Base-by-base conservation (phyloP, 2,329 filamentous ascomycete species). In the Boeremia exigua region DNA sequence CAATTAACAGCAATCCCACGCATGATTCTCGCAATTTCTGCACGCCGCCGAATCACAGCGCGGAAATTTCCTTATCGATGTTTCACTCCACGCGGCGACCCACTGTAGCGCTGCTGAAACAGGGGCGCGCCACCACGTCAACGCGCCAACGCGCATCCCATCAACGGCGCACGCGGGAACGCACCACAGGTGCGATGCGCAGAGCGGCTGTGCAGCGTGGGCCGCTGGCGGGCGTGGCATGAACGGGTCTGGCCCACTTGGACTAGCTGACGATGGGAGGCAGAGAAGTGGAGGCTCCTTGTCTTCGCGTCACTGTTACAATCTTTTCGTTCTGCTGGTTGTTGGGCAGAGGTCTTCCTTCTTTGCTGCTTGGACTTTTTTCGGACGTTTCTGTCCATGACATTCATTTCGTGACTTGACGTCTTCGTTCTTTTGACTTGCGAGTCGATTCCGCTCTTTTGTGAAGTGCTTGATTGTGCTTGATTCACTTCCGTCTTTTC, bases 11-110 rank as follows among this genome's bases (percentile, higher is more conserved):
- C n/a, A n/a, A n/a, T n/a, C n/a, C n/a, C 15, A 38, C 29, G 46
- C 53, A 56, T 56, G 17, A 43, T 33, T 37, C 14, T 28, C 10
- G 19, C 47, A 42, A 56, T 48, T 51, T 48, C 37, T 48, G 47
- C 47, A 51, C 17, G 14, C 48, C 42, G 53, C 53, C 53, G 53
- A 56, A 56, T 56, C 47, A 56, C 37, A 51, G 5, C 37, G 51
- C 42, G 51, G 47, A 51, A 32, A 56, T 48, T 56, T 56, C 14
- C 53, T 56, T 51, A 48, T 51, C 53, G 27, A 27, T 6, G 53
- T 56, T 56, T 56, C 48, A 51, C 19, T 28, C 47, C 42, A 42
- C 43, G 53, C 42, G 19, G 17, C 43, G 48, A 38, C 47, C 48
- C 53, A 47, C 47, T 42, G 29, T 42, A 47, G 32, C 12, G 32